phyloP scores from a whole-genome alignment of 768 basidiomycete genomes.

The Lactifluus volemus region DNA sequence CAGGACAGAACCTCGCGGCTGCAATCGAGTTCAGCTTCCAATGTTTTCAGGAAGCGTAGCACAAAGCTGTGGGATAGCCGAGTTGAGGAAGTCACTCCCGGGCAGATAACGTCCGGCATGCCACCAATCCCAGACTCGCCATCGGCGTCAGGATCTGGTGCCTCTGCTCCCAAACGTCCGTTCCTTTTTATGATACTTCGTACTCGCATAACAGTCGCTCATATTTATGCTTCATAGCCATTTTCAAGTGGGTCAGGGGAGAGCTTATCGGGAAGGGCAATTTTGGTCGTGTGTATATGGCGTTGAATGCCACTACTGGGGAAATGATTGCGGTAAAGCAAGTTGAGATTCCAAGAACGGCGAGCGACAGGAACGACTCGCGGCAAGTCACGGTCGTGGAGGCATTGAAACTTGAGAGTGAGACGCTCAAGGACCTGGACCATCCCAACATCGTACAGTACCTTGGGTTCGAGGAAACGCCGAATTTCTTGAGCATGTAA shows the following conservation, averaged over 20 bases:
- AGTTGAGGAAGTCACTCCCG: slow-evolving; percentile 86
- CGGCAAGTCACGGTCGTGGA: slow-evolving; percentile 82
- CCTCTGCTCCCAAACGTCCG: slow-evolving; percentile 51
- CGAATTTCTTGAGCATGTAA: slow-evolving; percentile 84
- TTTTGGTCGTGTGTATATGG: slow-evolving; percentile 94
- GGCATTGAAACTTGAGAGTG: slow-evolving; percentile 90
- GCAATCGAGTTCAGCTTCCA: slow-evolving; percentile 39
- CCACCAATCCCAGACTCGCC: slow-evolving; percentile 48
- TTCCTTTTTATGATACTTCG: slow-evolving; percentile 19
- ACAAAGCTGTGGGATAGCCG: slow-evolving; percentile 95
- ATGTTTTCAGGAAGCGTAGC: slow-evolving; percentile 66
- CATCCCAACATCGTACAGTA: slow-evolving; percentile 98
- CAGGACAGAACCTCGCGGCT: slow-evolving; percentile 63
- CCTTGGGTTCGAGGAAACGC: slow-evolving; percentile 89
- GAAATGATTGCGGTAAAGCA: slow-evolving; percentile 99
- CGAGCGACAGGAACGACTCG: slow-evolving; percentile 83
- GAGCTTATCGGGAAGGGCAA: slow-evolving; percentile 96
- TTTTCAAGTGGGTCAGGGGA: slow-evolving; percentile 98
- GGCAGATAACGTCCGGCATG: slow-evolving; percentile 43
- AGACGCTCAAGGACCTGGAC: slow-evolving; percentile 92
- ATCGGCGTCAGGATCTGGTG: slow-evolving; percentile 33
- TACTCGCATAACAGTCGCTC: background rate
- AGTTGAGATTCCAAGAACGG: slow-evolving; percentile 88
- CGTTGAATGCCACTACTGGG: slow-evolving; percentile 90
- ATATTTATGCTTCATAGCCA: slow-evolving; percentile 38